Percentiles rank a stretch among this genome's conserved stretches.
Conservation (phyloP, 1,284 basidiomycete genomes). For the Ceratobasidium papillatum region DNA sequence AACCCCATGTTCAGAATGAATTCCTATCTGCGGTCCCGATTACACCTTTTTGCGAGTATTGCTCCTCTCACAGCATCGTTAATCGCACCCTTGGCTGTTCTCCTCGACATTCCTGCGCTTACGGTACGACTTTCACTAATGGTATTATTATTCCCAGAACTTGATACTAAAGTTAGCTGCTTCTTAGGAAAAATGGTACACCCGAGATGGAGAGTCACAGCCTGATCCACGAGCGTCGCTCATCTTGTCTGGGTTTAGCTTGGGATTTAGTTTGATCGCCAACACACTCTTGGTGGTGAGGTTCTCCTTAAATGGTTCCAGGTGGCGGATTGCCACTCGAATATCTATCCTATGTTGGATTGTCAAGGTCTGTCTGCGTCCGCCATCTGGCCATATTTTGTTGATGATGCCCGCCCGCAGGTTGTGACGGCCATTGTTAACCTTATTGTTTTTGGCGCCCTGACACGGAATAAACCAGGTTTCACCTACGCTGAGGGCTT, state of each 20-base stretch:
- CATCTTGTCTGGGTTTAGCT: slow-evolving; percentile 53
- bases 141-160: slow-evolving; percentile 48
- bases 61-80: slow-evolving; percentile 54
- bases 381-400: neutral
- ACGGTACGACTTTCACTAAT: slow-evolving; percentile 46
- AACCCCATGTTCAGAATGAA: neutral
- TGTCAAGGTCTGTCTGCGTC: slow-evolving; percentile 49
- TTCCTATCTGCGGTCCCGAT: neutral
- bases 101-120: slow-evolving; percentile 57
- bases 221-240: slow-evolving; percentile 52
- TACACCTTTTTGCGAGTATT: slow-evolving; percentile 36
- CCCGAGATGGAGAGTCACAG: slow-evolving; percentile 47
- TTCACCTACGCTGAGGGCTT: slow-evolving; percentile 54
- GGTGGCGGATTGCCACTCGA: slow-evolving; percentile 51
- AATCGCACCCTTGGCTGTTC: slow-evolving; percentile 54
- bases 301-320: slow-evolving; percentile 51
- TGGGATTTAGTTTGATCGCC: slow-evolving; percentile 55
- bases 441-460: slow-evolving; percentile 52
- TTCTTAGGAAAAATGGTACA: slow-evolving; percentile 54
- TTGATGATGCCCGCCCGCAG: slow-evolving; percentile 28
- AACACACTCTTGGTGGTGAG: slow-evolving; percentile 55
- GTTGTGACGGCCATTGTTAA: slow-evolving; percentile 53
- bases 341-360: slow-evolving; percentile 55
- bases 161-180: slow-evolving; percentile 15
- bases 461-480: slow-evolving; percentile 48